These are phyloP conservation scores for Leccinum subrobustum DNA, from an alignment of 1,284 basidiomycete genomes.

Conservation along the genomic window DNA sequence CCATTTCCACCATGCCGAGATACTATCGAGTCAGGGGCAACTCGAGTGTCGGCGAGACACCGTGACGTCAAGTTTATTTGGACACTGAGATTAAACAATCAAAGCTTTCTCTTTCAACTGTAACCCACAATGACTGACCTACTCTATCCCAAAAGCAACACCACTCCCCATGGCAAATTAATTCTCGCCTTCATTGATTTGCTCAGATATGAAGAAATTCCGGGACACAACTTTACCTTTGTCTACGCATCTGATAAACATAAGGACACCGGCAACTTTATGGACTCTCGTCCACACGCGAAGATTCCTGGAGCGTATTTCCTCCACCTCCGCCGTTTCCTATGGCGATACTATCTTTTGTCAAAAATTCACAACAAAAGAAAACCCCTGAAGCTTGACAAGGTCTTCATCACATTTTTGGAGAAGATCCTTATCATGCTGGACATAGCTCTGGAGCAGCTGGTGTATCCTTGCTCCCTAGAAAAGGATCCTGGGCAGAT, in stretches of 20 bases:
- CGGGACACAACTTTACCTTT: fast-evolving
- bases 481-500: neutral
- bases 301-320: neutral
- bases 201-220: neutral
- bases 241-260: neutral
- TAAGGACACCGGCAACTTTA: neutral
- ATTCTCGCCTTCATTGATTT: neutral
- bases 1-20: too few species aligned
- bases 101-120: neutral
- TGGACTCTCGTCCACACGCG: fast-evolving
- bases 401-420: neutral
- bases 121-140: neutral
- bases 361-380: too few species aligned
- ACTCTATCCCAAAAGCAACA: neutral
- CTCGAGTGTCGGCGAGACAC: too few species aligned
- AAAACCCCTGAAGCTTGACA: neutral
- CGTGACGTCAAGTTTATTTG: too few species aligned
- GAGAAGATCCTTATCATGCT: neutral
- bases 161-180: neutral
- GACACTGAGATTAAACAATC: too few species aligned
- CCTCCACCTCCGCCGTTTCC: neutral
- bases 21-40: too few species aligned
- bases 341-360: neutral
- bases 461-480: neutral
- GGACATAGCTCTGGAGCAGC: neutral